Evolutionary conservation across 2,329 filamentous ascomycete species (phyloP).

Genomic region (Cytospora piceae): DNA sequence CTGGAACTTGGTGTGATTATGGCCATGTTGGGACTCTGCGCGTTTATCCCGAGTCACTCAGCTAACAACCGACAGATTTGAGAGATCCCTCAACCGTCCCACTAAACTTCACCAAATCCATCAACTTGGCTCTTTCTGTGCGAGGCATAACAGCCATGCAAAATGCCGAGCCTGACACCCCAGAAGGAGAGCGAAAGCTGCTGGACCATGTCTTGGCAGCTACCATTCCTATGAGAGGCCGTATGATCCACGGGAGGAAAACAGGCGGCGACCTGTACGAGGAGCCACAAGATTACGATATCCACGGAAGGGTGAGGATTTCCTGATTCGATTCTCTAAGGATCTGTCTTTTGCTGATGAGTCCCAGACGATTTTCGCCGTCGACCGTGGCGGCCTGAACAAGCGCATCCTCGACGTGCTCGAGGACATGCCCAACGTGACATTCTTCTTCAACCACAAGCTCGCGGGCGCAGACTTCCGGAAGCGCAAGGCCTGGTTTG

Average conservation of each 20-base stretch:
- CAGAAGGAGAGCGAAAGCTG: slow-evolving; percentile 61
- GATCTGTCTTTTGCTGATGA: neutral
- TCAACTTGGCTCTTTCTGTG: slow-evolving; percentile 93
- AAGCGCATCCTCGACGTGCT: slow-evolving; percentile 81
- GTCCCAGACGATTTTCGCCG: slow-evolving; percentile 75
- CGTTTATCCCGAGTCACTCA: neutral
- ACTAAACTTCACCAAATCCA: slow-evolving; percentile 97
- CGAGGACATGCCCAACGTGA: slow-evolving; percentile 84
- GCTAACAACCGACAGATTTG: slow-evolving; percentile 65
- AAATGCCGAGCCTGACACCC: slow-evolving; percentile 49
- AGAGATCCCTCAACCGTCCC: slow-evolving; percentile 81
- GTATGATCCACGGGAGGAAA: slow-evolving; percentile 86
- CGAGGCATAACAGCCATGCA: slow-evolving; percentile 88
- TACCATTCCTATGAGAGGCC: slow-evolving; percentile 91
- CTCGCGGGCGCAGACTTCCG: slow-evolving; percentile 87
- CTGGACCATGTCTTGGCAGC: slow-evolving; percentile 73
- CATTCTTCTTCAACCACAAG: slow-evolving; percentile 91
- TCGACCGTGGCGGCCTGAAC: slow-evolving; percentile 84
- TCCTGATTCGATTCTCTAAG: neutral
- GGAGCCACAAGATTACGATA: slow-evolving; percentile 85
- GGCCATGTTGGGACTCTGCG: neutral
- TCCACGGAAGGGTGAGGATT: slow-evolving; percentile 74
- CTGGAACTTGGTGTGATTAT: neutral
- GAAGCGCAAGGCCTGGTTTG: slow-evolving; percentile 83
- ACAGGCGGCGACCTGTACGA: slow-evolving; percentile 71